Evolutionary conservation across 2,329 filamentous ascomycete species (phyloP), one percentile per base, ranked within the genome.

Genomic region (Ophiostoma perfectum): DNA sequence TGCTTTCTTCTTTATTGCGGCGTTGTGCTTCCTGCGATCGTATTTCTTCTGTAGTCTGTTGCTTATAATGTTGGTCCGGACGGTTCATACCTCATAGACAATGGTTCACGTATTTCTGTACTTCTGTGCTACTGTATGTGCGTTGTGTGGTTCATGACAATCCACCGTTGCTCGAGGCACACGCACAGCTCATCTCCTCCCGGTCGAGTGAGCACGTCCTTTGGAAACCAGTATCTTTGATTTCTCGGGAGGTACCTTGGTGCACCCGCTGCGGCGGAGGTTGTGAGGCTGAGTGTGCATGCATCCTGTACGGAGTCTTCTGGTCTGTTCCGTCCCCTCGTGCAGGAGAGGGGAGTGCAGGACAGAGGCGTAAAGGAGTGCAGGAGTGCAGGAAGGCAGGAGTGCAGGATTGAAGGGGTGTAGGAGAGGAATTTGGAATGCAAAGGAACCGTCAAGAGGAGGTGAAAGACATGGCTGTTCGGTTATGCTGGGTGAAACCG

Each of bases 361-460:
- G 27, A 27, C 1, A 27, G 27, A 27, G 27, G 27, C 27, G 27
- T 27, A 27, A 1, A 27, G 27, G 27, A 27, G 27, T 27, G 27
- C 27, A 27, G 27, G 27, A 27, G 27, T 27, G 27, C 27, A 27
- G 27, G 27, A 27, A 2, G 1, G 27, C 27, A 27, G 27, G 27
- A 27, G 27, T 27, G 27, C 27, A 27, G 27, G 27, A 27, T 1
- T 27, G 27, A 1, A 27, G 27, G 27, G 2, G 27, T 27, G 27
- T 27, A 27, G 27, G 27, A 18, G 18, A 52, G 7, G 3, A 52
- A 55, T 55, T 55, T 55, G 49, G n/a, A 36, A 55, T 55, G 18
- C 49, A 55, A 55, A 55, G 27, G 49, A 55, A 27, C 49, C 49
- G 49, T 55, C 49, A 55, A 18, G 49, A 55, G 9, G 49, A 55